Evolutionary conservation across 2,329 filamentous ascomycete genomes (phyloP).

Genomic region (Aspergillus alliaceus): DNA sequence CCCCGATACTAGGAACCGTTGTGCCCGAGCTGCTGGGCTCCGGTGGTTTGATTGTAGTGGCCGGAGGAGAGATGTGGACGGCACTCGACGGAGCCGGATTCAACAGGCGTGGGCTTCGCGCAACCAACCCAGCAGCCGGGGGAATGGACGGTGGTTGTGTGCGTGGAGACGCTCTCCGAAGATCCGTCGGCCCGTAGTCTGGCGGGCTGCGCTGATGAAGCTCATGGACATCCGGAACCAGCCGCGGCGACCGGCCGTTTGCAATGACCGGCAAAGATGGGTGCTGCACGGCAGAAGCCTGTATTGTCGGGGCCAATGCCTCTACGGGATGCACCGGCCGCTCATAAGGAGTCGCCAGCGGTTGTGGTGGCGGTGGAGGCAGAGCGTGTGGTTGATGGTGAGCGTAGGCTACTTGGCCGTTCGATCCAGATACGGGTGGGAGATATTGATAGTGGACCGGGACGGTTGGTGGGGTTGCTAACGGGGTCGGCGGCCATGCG

Average conservation of each 20-base stretch:
- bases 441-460: conserved; percentile 40
- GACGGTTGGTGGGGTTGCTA: conserved; percentile 44
- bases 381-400: conserved; percentile 23
- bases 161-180: conserved; percentile 37
- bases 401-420: conserved; percentile 33
- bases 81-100: conserved; percentile 25
- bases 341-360: conserved; percentile 34
- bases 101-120: conserved; percentile 28
- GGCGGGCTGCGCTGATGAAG: conserved; percentile 30
- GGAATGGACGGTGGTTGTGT: conserved; percentile 24
- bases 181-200: conserved; percentile 33
- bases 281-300: conserved; percentile 18
- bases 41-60: conserved; percentile 20
- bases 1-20: conserved; percentile 56
- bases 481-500: conserved; percentile 46
- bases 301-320: conserved; percentile 25
- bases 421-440: conserved; percentile 32
- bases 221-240: conserved; percentile 26
- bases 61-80: conserved; percentile 18
- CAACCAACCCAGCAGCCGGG: conserved; percentile 21
- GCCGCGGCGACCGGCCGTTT: conserved; percentile 27
- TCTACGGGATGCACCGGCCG: conserved; percentile 34
- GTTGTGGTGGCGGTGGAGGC: conserved; percentile 26
- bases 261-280: conserved; percentile 22
- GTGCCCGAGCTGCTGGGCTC: conserved; percentile 31